phyloP scores from a whole-genome alignment of 208 protist genomes.

The Acanthamoeba culbertsoni region DNA sequence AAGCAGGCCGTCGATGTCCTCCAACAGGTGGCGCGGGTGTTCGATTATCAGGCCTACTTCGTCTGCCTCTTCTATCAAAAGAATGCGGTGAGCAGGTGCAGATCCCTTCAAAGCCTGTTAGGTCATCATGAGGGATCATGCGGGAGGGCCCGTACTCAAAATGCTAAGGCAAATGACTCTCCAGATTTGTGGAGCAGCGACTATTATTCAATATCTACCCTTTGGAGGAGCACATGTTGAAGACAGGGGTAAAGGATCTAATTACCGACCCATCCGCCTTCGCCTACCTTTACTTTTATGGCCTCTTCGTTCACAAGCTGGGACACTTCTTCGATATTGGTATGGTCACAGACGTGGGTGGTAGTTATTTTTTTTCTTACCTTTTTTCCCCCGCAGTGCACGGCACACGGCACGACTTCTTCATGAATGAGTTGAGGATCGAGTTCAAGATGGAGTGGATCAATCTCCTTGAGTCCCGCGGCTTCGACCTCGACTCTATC shows the following conservation, averaged over 20 bases:
- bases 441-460: constrained; percentile 61
- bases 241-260: not conserved
- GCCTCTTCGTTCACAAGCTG: constrained; percentile 47
- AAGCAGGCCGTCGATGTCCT: not conserved
- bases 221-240: not conserved
- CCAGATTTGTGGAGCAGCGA: constrained; percentile 19
- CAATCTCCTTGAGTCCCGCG: not conserved
- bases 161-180: not conserved
- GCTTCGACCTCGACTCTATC: not conserved
- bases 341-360: not conserved
- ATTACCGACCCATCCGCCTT: not conserved
- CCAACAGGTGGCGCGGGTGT: not conserved
- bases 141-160: not conserved
- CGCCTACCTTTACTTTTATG: constrained; percentile 44
- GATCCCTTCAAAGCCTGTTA: too few species aligned
- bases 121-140: too few species aligned
- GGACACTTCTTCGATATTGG: constrained; percentile 42
- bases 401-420: constrained; percentile 12
- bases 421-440: constrained; percentile 38
- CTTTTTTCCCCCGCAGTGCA: not conserved
- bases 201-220: constrained; percentile 33
- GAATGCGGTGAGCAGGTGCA: not conserved
- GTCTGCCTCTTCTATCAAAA: constrained; percentile 54
- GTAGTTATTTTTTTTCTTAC: not conserved
- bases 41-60: constrained; percentile 43